Conservation (phyloP, 1,284 basidiomycete genomes). For the Tetrapyrgos nigripes region DNA sequence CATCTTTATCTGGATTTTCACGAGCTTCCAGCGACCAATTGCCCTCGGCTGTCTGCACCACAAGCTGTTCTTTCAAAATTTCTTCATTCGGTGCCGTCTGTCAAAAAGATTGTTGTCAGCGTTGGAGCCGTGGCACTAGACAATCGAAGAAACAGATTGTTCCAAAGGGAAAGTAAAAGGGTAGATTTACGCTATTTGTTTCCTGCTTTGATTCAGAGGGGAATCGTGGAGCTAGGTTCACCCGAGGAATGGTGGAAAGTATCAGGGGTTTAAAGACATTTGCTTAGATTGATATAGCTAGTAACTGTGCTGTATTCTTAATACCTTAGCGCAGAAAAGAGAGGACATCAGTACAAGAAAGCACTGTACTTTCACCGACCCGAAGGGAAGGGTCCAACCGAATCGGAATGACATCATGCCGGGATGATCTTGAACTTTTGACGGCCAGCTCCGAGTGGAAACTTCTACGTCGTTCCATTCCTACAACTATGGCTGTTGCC, state of each 20-base stretch:
- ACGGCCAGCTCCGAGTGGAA: too few relatives aligned
- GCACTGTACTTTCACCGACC: too few relatives aligned
- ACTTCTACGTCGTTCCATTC: too few relatives aligned
- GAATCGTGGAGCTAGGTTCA: neutral
- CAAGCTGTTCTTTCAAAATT: neutral
- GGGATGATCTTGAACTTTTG: too few relatives aligned
- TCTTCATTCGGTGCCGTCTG: neutral
- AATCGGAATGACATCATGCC: too few relatives aligned
- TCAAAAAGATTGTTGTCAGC: neutral
- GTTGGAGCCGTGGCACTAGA: neutral
- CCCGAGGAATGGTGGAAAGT: neutral
- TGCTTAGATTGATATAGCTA: neutral
- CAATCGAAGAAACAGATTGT: neutral
- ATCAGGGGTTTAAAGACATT: too few relatives aligned
- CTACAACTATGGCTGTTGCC: too few relatives aligned
- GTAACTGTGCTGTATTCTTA: too few relatives aligned
- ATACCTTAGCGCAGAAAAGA: too few relatives aligned
- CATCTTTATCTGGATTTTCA: neutral
- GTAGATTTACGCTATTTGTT: neutral
- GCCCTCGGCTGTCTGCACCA: neutral
- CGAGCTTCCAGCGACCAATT: neutral
- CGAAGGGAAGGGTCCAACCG: too few relatives aligned
- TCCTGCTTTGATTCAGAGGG: neutral
- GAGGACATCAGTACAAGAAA: too few relatives aligned
- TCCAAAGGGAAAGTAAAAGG: neutral